A percentile compares a stretch with the other conserved stretches of the same genome.
phyloP scores from a whole-genome alignment of 768 basidiomycete genomes.

The Naganishia antarctica region DNA sequence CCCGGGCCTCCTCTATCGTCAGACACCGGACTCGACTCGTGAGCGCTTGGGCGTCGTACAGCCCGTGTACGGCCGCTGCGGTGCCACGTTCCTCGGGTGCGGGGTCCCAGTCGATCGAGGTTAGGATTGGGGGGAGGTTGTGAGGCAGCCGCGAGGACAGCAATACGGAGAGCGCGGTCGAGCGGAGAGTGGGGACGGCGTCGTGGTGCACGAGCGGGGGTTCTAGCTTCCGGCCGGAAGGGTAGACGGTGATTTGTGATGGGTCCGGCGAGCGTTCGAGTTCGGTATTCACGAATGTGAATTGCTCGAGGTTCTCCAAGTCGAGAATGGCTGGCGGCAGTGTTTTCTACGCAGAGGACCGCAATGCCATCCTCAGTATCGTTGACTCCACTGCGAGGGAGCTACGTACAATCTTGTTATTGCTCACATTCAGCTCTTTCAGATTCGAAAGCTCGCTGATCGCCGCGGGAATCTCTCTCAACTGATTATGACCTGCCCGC shows the following conservation, averaged over 20 bases:
- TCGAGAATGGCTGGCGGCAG: conserved; percentile 44
- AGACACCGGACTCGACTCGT: neutral
- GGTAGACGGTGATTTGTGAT: neutral
- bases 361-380: no score
- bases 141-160: conserved; percentile 39
- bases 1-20: neutral
- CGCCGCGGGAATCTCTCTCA: conserved; percentile 42
- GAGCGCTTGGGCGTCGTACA: conserved; percentile 3
- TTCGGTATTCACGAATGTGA: conserved; percentile 26
- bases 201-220: conserved; percentile 29
- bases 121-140: conserved; percentile 42
- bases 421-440: conserved; percentile 44
- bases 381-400: no score
- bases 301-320: conserved; percentile 32
- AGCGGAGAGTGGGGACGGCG: conserved; percentile 32
- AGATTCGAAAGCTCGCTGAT: conserved; percentile 40
- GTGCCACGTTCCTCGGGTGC: conserved; percentile 26
- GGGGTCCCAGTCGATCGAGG: conserved; percentile 37
- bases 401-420: conserved; percentile 35
- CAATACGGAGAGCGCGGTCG: conserved; percentile 37
- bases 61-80: conserved; percentile 1
- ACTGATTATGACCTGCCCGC: conserved; percentile 35
- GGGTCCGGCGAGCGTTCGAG: conserved; percentile 19
- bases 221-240: conserved; percentile 28
- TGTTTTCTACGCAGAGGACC: neutral